Base-by-base conservation (phyloP, 331 rosid genomes). In the Rosa hybrid region DNA sequence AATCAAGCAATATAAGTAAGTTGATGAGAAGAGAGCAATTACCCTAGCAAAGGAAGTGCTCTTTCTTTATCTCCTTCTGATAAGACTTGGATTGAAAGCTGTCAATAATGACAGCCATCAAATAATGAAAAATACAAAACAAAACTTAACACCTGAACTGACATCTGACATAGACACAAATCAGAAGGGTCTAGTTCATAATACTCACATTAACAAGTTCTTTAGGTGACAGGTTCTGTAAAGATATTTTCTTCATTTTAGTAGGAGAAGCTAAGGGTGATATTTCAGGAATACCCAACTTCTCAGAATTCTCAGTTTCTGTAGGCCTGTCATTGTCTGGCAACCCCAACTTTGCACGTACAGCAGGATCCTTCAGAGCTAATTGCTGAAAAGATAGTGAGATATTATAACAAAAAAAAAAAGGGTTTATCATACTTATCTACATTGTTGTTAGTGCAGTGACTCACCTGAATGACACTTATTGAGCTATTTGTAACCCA, bases 401-500 rank as follows among this genome's bases (percentile, higher is more conserved):
- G 50, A 75, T 76, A 25, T 63, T 75, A 57, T 38, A 2, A 39
- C 34, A 30, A 30, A 30, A 30, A 30, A 30, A 30, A 62, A 42
- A 38, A 54, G 30, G 30, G 34, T 46, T 25, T 59, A 2, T 11
- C 21, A 46, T 76, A 63, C 48, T 25, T 20, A 2, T 30, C 38
- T 42, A 59, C 44, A 63, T 27, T 27, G 80, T 76, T 38, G 21
- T 2, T 23, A 68, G 54, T n/a, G 67, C 41, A 71, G 44, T 64
- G 20, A 81, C 86, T 80, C 64, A 93, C 99, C 98, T 95, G 98
- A 75, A 87, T 60, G 51, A 84, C 49, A 74, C 84, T 86, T 74
- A 92, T 60, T 23, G 96, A 90, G 81, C 93, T 88, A 88, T 93
- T 95, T 42, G 96, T 90, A 68, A 84, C 80, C 99, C 99, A 95